A percentile compares a stretch with the other conserved stretches of the same genome.
These are phyloP conservation scores for Nicotiana tomentosiformis DNA, from an alignment of 257 asterid species.

Conservation along the genomic window DNA sequence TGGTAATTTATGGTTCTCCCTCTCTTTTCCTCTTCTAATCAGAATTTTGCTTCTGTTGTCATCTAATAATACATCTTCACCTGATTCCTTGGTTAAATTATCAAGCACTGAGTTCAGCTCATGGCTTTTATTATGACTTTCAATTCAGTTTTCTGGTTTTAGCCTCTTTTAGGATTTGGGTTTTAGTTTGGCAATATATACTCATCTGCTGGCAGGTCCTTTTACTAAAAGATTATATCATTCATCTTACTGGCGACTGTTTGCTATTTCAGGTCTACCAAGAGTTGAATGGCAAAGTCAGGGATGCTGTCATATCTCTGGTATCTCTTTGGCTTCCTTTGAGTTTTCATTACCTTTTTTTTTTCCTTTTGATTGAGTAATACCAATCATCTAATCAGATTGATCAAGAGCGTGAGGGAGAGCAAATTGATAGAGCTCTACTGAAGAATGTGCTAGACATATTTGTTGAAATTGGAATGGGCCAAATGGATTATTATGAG, in stretches of 20 bases:
- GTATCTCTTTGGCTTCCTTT: constrained; percentile 33
- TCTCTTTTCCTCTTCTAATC: neutral
- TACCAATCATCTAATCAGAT: constrained; percentile 37
- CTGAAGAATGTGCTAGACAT: constrained; percentile 87
- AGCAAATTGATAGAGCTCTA: constrained; percentile 90
- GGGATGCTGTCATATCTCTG: constrained; percentile 93
- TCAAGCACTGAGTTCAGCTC: neutral
- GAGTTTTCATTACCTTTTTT: neutral
- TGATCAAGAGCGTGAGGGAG: constrained; percentile 98
- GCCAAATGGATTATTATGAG: constrained; percentile 78
- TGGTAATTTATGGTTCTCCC: constrained; percentile 40
- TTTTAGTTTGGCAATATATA: neutral
- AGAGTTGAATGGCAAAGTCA: constrained; percentile 73
- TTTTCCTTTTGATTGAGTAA: neutral
- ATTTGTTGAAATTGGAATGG: constrained; percentile 98
- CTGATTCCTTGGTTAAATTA: neutral
- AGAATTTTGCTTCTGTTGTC: neutral
- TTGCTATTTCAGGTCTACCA: constrained; percentile 62
- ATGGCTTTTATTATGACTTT: neutral
- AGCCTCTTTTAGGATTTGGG: neutral
- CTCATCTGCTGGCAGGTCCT: neutral
- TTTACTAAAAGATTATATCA: neutral
- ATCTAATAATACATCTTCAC: neutral
- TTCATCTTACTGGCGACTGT: constrained; percentile 1
- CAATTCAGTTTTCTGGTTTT: constrained; percentile 8